phyloP scores from a whole-genome alignment of 192 early-diverging fungal genomes.

The Entomortierella chlamydospora region DNA sequence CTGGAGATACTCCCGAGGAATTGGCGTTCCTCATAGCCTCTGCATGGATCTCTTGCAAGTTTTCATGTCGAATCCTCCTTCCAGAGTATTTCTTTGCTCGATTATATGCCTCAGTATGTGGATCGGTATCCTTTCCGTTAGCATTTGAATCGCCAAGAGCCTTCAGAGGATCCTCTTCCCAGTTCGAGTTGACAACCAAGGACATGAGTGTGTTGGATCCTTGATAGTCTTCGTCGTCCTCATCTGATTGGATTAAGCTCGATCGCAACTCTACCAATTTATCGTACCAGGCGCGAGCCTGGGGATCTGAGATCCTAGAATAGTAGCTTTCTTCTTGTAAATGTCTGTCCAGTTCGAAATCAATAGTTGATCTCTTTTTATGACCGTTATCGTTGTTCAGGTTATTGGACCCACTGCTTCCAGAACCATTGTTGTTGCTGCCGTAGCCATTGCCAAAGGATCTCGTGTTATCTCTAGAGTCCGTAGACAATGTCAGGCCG shows the following conservation, averaged over 20 bases:
- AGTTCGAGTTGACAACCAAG: slow-evolving; percentile 39
- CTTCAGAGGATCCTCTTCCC: background rate
- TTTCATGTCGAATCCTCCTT: slow-evolving; percentile 9
- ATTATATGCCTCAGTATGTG: slow-evolving; percentile 15
- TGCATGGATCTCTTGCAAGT: slow-evolving; percentile 13
- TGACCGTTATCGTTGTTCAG: background rate
- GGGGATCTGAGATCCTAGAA: slow-evolving; percentile 51
- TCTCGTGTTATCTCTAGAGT: background rate
- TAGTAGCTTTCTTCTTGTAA: slow-evolving; percentile 59
- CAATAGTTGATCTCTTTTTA: slow-evolving; percentile 34
- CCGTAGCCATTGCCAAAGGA: background rate
- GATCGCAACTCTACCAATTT: slow-evolving; percentile 51
- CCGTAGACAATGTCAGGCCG: slow-evolving; percentile 49
- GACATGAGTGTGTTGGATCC: slow-evolving; percentile 53
- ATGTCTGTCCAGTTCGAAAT: slow-evolving; percentile 61
- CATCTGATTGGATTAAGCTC: slow-evolving; percentile 45
- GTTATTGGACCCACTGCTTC: background rate
- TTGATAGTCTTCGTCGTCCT: slow-evolving; percentile 29
- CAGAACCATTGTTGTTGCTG: background rate
- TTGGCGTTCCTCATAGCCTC: background rate
- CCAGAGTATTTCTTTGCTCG: slow-evolving; percentile 11
- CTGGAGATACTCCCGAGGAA: background rate
- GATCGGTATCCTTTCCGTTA: background rate
- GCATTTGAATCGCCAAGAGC: background rate
- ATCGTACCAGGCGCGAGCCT: slow-evolving; percentile 59